phyloP scores from a whole-genome alignment of 139 green algal species.

The Chloropicon primus region DNA sequence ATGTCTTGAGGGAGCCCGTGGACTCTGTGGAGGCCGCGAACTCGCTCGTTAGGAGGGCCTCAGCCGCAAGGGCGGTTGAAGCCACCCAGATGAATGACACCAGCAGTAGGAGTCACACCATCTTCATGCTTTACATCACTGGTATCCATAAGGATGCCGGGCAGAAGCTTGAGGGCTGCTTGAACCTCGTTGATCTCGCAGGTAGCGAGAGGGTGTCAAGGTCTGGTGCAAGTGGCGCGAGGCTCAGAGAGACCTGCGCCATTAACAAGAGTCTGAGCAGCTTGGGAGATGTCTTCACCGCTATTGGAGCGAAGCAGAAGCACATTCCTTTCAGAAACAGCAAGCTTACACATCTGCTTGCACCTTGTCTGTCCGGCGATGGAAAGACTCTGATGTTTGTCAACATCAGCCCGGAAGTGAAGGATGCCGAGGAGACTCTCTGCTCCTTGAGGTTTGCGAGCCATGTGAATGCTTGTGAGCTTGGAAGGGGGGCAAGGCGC shows the following conservation, averaged over 20 bases:
- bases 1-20: constrained; percentile 22
- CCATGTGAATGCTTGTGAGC: constrained; percentile 36
- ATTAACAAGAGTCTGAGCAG: constrained; percentile 85
- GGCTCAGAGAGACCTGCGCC: constrained; percentile 74
- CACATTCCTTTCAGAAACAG: constrained; percentile 52
- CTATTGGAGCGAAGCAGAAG: background rate
- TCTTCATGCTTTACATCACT: constrained; percentile 93
- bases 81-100: constrained; percentile 85
- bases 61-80: constrained; percentile 45
- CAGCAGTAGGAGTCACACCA: constrained; percentile 70
- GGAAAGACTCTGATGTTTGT: constrained; percentile 94
- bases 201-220: constrained; percentile 30
- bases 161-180: constrained; percentile 22
- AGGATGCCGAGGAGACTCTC: constrained; percentile 38
- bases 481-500: constrained; percentile 38
- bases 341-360: constrained; percentile 89
- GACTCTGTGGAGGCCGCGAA: constrained; percentile 34
- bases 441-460: constrained; percentile 79
- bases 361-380: constrained; percentile 64
- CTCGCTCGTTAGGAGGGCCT: constrained; percentile 45
- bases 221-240: constrained; percentile 80
- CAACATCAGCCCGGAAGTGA: constrained; percentile 78
- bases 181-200: background rate
- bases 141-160: constrained; percentile 50
- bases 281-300: constrained; percentile 77